Evolutionary conservation across 306 rosid species (phyloP), one percentile per base, ranked within the genome.

Genomic region (Vigna nakashimae): DNA sequence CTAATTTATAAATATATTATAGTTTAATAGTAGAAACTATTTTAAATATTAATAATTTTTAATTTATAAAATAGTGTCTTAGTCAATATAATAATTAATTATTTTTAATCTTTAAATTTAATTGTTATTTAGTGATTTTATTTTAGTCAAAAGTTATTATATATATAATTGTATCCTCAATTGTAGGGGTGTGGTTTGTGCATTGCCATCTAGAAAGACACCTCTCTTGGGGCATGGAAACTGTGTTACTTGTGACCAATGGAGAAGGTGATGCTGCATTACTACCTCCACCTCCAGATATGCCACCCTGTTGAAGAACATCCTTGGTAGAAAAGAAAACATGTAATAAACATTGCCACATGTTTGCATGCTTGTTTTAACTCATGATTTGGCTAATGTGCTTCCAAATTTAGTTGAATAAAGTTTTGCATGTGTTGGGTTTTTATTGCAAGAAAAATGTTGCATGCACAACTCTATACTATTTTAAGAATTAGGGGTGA

Each of bases 131-230:
- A 26, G 3, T 26, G 3, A 26, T 26, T 26, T 26, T 26, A 26
- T 26, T 26, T 2, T 26, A 0, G 28, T 26, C 28, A 26, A 26
- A 26, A 26, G 28, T 26, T 26, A 26, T 26, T 30, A 43, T 43
- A 43, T 43, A 2, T 40, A 42, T 42, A 32, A 36, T 50, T 17
- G 2, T 78, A 30, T 17, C 13, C 15, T 76, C 6, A 42, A 64
- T 45, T 69, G 4, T 15, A 91, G 90, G 93, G 14, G 96, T 87
- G 30, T 91, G 96, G 93, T 70, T 70, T 62, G 7, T 79, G 77
- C 82, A 79, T 70, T 79, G 82, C 71, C 82, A 79, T 59, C 43
- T 70, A 18, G 82, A 79, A 0, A 64, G 82, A 4, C 82, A 79
- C 56, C 82, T 79, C 1, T 32, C 82, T 10, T 79, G 82, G 82